phyloP scores from a whole-genome alignment of 2,329 filamentous ascomycete species.

The Aspergillus sp. region DNA sequence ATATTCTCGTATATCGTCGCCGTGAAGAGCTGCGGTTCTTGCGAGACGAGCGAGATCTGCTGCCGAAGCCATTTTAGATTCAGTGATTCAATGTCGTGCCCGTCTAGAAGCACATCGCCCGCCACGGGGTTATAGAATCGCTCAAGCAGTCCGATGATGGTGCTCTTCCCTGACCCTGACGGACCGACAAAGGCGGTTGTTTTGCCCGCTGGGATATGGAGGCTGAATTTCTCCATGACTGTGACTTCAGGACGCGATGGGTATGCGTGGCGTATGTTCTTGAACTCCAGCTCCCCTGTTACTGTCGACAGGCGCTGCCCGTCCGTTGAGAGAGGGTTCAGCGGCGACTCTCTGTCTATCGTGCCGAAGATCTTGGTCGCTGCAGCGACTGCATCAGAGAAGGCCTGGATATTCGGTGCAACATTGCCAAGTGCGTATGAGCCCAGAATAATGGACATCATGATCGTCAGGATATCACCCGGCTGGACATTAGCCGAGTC shows the following conservation, averaged over 20 bases:
- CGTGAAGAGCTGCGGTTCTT: constrained; percentile 81
- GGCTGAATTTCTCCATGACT: constrained; percentile 45
- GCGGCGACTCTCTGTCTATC: constrained; percentile 41
- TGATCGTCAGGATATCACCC: constrained; percentile 28
- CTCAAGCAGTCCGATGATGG: constrained; percentile 53
- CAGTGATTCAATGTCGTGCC: constrained; percentile 68
- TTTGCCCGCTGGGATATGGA: constrained; percentile 48
- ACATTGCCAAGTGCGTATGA: constrained; percentile 40
- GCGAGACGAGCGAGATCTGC: constrained; percentile 77
- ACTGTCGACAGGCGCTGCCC: constrained; percentile 25
- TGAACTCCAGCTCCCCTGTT: constrained; percentile 39
- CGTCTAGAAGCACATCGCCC: constrained; percentile 62
- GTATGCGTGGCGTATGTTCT: constrained; percentile 48
- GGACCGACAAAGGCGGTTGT: constrained; percentile 60
- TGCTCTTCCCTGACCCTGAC: constrained; percentile 44
- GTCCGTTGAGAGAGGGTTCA: constrained; percentile 36
- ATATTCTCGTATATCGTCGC: constrained; percentile 84
- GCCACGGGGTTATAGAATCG: constrained; percentile 58
- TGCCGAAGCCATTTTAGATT: constrained; percentile 60
- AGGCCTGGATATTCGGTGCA: constrained; percentile 41
- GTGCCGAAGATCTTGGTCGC: constrained; percentile 38
- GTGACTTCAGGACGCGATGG: constrained; percentile 45
- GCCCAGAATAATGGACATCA: constrained; percentile 35
- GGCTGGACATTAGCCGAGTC: constrained; percentile 20
- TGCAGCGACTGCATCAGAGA: constrained; percentile 46